Base-by-base conservation (phyloP, 2,329 filamentous ascomycete species). In the Aspergillus carbonarius region DNA sequence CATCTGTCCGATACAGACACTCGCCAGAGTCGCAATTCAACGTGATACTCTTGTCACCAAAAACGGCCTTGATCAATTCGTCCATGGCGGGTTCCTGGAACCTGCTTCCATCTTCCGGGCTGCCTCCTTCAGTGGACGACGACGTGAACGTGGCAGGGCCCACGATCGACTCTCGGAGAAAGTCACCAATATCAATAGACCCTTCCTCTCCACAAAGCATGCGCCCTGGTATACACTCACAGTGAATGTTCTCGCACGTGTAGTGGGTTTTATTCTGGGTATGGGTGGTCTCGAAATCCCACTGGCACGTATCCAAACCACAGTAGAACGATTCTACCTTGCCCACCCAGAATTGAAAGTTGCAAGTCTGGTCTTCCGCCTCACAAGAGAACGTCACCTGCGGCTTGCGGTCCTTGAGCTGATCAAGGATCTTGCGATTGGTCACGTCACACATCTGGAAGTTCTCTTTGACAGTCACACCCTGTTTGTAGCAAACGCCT, bases 311-410 rank as follows among this genome's bases (percentile, higher is more conserved):
- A 69, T 91, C 86, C 59, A 99, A 81, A 62, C 89, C 88, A 78
- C 96, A 99, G 76, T 96, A 99, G 81, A 99, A 99, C 1, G 95
- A 98, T 77, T 99, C 95, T 63, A 85, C 82, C 66, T 93, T 85
- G 67, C 96, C 93, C 49, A 99, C 92, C 93, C 95, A 99, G 78
- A 99, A 99, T 76, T 99, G 95, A 67, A 99, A 99, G 72, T 96
- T 95, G 71, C 95, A 99, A 18, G 89, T 86, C 18, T 85, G 81
- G 4, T 86, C 82, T 53, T 90, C 86, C 35, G 85, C 86, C 70
- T 93, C 86, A 75, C 95, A 99, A 30, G 89, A 92, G 72, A 99
- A 99, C 0, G 95, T 99, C 23, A 96, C 95, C 75, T 99, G 90
- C 0, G 95, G 93, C 59, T 91, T 89, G 76, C 92, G 86, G 46